Percentiles rank a stretch among this genome's conserved stretches.
phyloP scores from a whole-genome alignment of 805 yeast genomes.

The Starmerella stellata region DNA sequence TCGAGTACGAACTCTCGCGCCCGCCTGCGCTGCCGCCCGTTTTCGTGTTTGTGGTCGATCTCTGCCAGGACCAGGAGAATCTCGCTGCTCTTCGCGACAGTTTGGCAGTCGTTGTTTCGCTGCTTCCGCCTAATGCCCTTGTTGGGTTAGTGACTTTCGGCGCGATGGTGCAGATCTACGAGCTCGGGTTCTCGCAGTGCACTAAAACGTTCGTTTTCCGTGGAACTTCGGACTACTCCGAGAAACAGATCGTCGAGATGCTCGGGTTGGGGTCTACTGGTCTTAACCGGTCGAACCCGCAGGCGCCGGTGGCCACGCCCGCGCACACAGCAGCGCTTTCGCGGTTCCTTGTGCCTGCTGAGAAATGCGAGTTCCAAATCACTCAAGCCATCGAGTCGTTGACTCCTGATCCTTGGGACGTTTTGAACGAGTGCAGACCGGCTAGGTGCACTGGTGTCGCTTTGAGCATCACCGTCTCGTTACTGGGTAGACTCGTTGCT shows the following conservation, averaged over 20 bases:
- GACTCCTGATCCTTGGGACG: conserved; percentile 74
- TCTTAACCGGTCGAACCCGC: conserved; percentile 2
- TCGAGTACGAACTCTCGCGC: conserved; percentile 67
- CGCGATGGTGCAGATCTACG: conserved; percentile 79
- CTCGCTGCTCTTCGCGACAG: conserved; percentile 68
- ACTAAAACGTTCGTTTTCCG: conserved; percentile 67
- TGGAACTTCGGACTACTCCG: conserved; percentile 66
- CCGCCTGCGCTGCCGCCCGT: conserved; percentile 75
- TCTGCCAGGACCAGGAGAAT: conserved; percentile 80
- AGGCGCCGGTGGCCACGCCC: conserved; percentile 12
- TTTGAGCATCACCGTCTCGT: conserved; percentile 58
- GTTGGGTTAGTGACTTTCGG: conserved; percentile 80
- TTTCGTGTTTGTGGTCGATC: conserved; percentile 68
- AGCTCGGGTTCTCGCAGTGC: conserved; percentile 48
- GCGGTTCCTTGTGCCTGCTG: conserved; percentile 56
- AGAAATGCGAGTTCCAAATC: conserved; percentile 65
- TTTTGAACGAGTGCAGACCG: conserved; percentile 59
- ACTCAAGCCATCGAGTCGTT: conserved; percentile 63
- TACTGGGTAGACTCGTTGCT: conserved; percentile 66
- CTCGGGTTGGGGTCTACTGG: conserved; percentile 28
- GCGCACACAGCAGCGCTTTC: conserved; percentile 29
- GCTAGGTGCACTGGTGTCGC: conserved; percentile 89
- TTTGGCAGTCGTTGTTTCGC: conserved; percentile 50
- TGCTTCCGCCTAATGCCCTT: conserved; percentile 77
- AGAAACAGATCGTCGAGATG: conserved; percentile 40